Base-by-base conservation (phyloP, 257 asterid species). In the Paraleonurus japonicus region DNA sequence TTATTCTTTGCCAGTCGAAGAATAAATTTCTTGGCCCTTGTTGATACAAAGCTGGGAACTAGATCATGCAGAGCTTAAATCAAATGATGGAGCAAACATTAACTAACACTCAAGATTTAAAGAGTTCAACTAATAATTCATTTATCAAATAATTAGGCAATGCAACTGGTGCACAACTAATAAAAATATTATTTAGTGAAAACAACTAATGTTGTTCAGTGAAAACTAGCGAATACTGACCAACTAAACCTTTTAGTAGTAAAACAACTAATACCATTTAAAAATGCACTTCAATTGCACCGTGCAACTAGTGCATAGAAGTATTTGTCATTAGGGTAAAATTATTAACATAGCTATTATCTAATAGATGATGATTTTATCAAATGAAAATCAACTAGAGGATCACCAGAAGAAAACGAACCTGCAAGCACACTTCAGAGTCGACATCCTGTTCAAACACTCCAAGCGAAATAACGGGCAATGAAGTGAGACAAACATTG, bases 401-500 rank as follows among this genome's bases (percentile, higher is more conserved):
- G 5, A 28, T 53, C n/a, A 12, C 13, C 5, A 32, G 53, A 53
- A 30, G 68, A 73, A 64, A 61, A 71, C 94, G 33, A 70, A 95
- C 98, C 98, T 95, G 95, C 82, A 95, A 76, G 89, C 99, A 95
- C 50, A 95, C 88, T 77, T 95, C 98, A 24, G 99, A 95, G 75
- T 92, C 87, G 5, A 95, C 99, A n/a, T 95, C 99, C 68, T 95
- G 99, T 73, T 95, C 99, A 32, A 95, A 92, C 33, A 89, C 99
- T 62, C 99, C 99, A 11, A 92, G 99, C 0, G 99, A 83, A 77
- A 95, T 90, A 76, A 92, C 99, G 0, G 99, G 99, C 73, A 95
- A 76, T 16, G 99, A 95, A 75, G 99, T 95, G 78, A 95, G 95
- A 53, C 85, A 89, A 12, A 95, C 99, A 28, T 95, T 95, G 90